Percentiles rank a stretch among this genome's conserved stretches.
phyloP scores from a whole-genome alignment of 1,284 basidiomycete genomes.

The Cutaneotrichosporon sp. region DNA sequence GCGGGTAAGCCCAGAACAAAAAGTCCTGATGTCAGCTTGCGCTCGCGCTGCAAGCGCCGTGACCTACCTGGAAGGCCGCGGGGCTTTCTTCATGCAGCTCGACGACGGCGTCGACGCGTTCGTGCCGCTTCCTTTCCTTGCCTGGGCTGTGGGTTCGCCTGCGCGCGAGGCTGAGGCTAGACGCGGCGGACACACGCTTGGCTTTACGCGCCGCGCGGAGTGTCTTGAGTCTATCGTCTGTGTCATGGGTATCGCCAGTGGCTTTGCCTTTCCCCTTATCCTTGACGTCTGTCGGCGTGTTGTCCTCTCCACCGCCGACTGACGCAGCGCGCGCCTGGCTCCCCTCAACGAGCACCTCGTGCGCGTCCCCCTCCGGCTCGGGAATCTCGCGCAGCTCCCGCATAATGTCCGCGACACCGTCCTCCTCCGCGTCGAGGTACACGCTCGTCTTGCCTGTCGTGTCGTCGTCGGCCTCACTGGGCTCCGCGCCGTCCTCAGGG shows the following conservation, averaged over 20 bases:
- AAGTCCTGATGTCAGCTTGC: conserved; percentile 33
- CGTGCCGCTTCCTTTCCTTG: conserved; percentile 1
- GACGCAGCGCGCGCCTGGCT: not conserved
- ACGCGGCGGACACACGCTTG: conserved; percentile 1
- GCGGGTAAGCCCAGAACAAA: conserved; percentile 46
- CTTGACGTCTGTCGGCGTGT: not conserved
- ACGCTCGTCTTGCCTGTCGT: conserved; percentile 15
- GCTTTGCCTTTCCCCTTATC: not conserved
- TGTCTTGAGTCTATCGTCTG: not conserved
- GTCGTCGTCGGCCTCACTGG: conserved; percentile 14
- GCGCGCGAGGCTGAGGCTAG: not conserved
- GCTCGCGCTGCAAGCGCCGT: not conserved
- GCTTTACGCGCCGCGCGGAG: not conserved
- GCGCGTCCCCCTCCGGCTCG: conserved; percentile 12
- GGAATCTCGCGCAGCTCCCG: conserved; percentile 34
- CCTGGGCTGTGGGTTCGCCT: conserved; percentile 2
- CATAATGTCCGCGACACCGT: conserved; percentile 28
- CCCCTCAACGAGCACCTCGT: conserved; percentile 7
- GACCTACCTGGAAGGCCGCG: conserved; percentile 34
- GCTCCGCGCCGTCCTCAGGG: not conserved
- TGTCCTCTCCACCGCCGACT: not conserved
- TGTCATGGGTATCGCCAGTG: not conserved
- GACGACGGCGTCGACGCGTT: conserved; percentile 30
- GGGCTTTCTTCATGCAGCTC: conserved; percentile 41
- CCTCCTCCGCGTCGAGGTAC: conserved; percentile 35